A percentile compares a stretch with the other conserved stretches of the same genome.
Conservation (phyloP, 768 basidiomycete species). For the Mycena vulgaris region DNA sequence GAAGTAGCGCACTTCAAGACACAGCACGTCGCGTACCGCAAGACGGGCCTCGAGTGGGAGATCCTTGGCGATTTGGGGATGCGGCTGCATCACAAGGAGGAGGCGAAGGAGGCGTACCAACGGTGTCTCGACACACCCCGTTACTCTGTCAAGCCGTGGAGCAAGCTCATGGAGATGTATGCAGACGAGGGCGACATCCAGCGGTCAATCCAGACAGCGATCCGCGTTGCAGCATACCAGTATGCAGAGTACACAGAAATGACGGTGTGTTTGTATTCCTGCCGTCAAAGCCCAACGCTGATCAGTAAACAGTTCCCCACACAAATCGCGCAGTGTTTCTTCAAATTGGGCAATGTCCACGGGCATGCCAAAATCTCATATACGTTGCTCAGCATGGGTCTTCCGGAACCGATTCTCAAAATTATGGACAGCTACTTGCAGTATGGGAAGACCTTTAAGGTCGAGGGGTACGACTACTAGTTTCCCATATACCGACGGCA, state of each 20-base stretch:
- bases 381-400: constrained; percentile 93
- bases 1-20: constrained; percentile 99
- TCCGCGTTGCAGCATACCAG: constrained; percentile 94
- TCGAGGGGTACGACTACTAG: constrained; percentile 89
- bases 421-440: constrained; percentile 94
- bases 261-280: constrained; percentile 68
- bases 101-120: constrained; percentile 98
- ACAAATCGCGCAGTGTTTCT: constrained; percentile 89
- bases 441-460: constrained; percentile 90
- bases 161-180: constrained; percentile 94
- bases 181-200: constrained; percentile 97
- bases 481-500: constrained; percentile 19
- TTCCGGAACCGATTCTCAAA: constrained; percentile 91
- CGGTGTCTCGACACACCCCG: constrained; percentile 90
- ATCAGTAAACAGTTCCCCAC: constrained; percentile 81
- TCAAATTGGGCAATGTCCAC: constrained; percentile 94
- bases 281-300: neutral
- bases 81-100: constrained; percentile 97
- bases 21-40: constrained; percentile 97
- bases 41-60: constrained; percentile 98
- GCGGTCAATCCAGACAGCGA: constrained; percentile 90
- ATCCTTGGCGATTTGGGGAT: constrained; percentile 95
- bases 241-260: constrained; percentile 92
- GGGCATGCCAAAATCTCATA: constrained; percentile 96
- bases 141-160: constrained; percentile 94